phyloP scores from a whole-genome alignment of 306 rosid genomes.

The Glycine latifolia region DNA sequence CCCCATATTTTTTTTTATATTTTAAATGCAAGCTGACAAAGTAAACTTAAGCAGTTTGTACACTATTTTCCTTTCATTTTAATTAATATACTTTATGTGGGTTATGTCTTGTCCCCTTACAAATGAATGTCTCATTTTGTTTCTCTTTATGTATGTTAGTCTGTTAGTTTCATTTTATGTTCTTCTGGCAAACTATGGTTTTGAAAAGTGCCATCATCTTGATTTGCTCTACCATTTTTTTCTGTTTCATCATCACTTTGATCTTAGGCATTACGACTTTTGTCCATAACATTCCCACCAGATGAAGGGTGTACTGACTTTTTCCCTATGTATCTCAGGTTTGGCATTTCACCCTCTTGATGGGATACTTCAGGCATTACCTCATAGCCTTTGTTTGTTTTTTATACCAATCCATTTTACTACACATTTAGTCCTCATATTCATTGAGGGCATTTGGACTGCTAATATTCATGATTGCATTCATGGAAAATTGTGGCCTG shows the following conservation, averaged over 20 bases:
- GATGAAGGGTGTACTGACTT: conserved; percentile 36
- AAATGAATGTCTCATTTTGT: background rate
- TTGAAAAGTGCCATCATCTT: background rate
- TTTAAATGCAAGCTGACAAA: too few relatives aligned
- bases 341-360: conserved; percentile 96
- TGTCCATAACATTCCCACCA: background rate
- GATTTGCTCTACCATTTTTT: background rate
- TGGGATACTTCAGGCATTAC: conserved; percentile 92
- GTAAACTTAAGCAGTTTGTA: too few relatives aligned
- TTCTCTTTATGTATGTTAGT: too few relatives aligned
- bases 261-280: background rate
- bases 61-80: too few relatives aligned
- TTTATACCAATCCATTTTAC: conserved; percentile 80
- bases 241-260: conserved; percentile 21
- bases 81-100: background rate
- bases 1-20: background rate
- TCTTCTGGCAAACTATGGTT: conserved; percentile 1
- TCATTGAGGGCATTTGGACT: conserved; percentile 86
- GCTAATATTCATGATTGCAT: conserved; percentile 93
- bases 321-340: conserved; percentile 61
- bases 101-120: background rate
- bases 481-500: conserved; percentile 83
- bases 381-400: conserved; percentile 70
- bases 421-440: conserved; percentile 68
- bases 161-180: background rate